phyloP scores from a whole-genome alignment of 257 asterid species.

The Penstemon davidsonii region DNA sequence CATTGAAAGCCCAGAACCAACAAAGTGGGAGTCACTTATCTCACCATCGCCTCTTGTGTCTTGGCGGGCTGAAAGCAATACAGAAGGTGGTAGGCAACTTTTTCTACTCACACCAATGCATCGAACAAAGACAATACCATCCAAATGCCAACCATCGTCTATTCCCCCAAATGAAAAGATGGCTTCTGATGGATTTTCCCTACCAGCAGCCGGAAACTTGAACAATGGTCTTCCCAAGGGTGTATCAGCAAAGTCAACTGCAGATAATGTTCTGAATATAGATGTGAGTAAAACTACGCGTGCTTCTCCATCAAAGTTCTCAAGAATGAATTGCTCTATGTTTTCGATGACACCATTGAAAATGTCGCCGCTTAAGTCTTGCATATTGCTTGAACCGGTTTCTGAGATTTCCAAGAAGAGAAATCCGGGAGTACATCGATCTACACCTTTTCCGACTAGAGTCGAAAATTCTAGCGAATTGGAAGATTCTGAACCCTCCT shows the following conservation, averaged over 20 bases:
- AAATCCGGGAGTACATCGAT: slow-evolving; percentile 36
- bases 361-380: slow-evolving; percentile 86
- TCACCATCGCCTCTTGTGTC: slow-evolving; percentile 96
- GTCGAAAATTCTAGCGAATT: slow-evolving; percentile 38
- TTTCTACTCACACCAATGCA: slow-evolving; percentile 92
- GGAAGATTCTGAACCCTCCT: slow-evolving; percentile 61
- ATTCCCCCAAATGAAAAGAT: slow-evolving; percentile 31
- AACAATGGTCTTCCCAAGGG: slow-evolving; percentile 34
- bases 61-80: slow-evolving; percentile 74
- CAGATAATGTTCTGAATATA: slow-evolving; percentile 29
- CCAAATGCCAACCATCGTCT: slow-evolving; percentile 37
- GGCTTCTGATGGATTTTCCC: slow-evolving; percentile 27
- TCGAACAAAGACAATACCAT: slow-evolving; percentile 40
- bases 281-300: slow-evolving; percentile 28
- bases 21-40: slow-evolving; percentile 65
- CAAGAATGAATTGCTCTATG: slow-evolving; percentile 37
- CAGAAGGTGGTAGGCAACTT: slow-evolving; percentile 68
- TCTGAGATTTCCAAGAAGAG: slow-evolving; percentile 50
- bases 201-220: slow-evolving; percentile 25
- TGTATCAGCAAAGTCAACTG: slow-evolving; percentile 33
- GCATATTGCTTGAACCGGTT: slow-evolving; percentile 75
- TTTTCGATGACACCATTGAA: slow-evolving; percentile 78
- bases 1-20: slow-evolving; percentile 60
- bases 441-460: slow-evolving; percentile 61
- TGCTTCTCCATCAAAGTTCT: slow-evolving; percentile 45